Evolutionary conservation across 768 basidiomycete genomes (phyloP), one percentile per base, ranked within the genome.

Genomic region (Neoboletus brunneissimus): DNA sequence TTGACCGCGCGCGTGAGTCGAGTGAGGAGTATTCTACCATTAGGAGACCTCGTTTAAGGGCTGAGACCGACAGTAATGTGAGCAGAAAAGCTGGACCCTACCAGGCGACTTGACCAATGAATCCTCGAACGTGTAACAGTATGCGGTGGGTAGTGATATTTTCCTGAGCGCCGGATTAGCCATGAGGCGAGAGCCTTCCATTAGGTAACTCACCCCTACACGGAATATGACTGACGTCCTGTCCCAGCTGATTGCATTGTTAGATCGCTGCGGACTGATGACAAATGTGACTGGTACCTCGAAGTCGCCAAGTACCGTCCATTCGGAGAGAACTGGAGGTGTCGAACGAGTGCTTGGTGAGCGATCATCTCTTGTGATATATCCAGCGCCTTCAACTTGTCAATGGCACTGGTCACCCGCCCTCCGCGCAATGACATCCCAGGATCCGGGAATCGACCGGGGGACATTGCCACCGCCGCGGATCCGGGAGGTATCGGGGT

Each of bases 31-130:
- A 71, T 56, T 51, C 59, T 69, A 23, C 82, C 79, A 41, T 70
- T 76, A 5, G 81, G 82, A 42, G 80, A 80, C 80, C 78, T 79
- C 57, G 46, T 54, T 64, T 31, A 55, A 53, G 22, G 32, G 34
- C 23, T 64, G 18, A 59, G 60, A 47, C 45, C 7, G n/a, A 34
- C 29, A 29, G 41, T 16, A 53, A 43, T n/a, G 32, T 35, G 46
- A 35, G 20, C 1, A 53, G 40, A 48, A 40, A 42, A 51, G 37
- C 5, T 20, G 37, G 5, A 51, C 20, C 56, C 41, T 66, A 79
- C 79, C 81, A 82, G 5, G 80, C 81, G 20, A 83, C 81, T 63
- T 82, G 81, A 35, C 77, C 77, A 57, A 81, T 76, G 65, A 83
- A 83, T 31, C 79, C 81, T 45, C 74, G 73, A 27, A 79, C 78